Percentiles rank a stretch among this genome's conserved stretches.
These are phyloP conservation scores for Aureobasidium pullulans DNA, from an alignment of 2,329 filamentous ascomycete species.

Conservation along the genomic window DNA sequence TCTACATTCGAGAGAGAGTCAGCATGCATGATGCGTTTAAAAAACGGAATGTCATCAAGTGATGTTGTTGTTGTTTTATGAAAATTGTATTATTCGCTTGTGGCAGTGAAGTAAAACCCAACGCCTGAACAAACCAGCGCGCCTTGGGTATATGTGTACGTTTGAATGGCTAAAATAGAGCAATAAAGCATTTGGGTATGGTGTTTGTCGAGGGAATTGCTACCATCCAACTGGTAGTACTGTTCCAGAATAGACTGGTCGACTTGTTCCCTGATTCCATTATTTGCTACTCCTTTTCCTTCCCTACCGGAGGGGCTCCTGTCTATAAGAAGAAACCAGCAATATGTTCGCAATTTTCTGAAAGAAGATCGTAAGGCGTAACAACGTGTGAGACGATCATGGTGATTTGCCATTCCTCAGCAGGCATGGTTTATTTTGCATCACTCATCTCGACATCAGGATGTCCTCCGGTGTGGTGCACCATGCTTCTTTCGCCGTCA, in stretches of 20 bases:
- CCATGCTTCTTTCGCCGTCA: conserved; percentile 9
- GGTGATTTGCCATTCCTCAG: neutral
- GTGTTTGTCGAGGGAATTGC: neutral
- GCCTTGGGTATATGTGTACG: conserved; percentile 9
- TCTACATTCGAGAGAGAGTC: neutral
- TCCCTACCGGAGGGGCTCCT: neutral
- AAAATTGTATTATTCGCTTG: neutral
- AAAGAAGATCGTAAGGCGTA: conserved; percentile 1
- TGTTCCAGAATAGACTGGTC: neutral
- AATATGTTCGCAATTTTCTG: neutral
- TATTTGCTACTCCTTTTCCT: neutral
- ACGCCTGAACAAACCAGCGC: conserved; percentile 2
- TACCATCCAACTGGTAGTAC: neutral
- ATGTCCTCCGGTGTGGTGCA: neutral
- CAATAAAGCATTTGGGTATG: neutral
- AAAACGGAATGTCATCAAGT: no score
- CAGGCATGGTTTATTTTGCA: neutral
- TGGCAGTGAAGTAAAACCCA: neutral
- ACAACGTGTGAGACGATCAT: neutral
- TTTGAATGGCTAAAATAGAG: neutral
- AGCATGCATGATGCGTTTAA: neutral
- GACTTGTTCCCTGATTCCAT: neutral
- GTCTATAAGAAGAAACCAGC: neutral
- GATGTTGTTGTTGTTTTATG: neutral
- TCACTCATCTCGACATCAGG: conserved; percentile 12